Evolutionary conservation across 768 basidiomycete species (phyloP), one percentile per base, ranked within the genome.

Genomic region (Boletellus sp.): DNA sequence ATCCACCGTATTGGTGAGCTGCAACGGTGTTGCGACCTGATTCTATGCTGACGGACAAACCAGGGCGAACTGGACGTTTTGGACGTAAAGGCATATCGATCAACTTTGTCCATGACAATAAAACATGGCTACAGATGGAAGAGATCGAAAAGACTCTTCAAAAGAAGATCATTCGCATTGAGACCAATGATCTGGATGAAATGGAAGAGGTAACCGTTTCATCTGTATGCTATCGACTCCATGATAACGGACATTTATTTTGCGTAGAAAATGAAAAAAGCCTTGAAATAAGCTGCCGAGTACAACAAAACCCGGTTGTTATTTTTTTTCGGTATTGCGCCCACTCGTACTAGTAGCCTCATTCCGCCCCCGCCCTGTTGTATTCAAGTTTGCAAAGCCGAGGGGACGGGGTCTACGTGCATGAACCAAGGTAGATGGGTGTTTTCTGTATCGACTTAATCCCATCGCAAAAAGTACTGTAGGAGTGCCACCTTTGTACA

Each of bases 21-120:
- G n/a, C 15, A 43, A 41, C 34, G 22, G 40, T 22, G 26, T 24
- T 50, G 12, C n/a, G 39, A 26, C 17, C n/a, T 35, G 38, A 23
- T 35, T 11, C 23, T n/a, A 7, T 42, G 2, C 41, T 54, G 35
- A 52, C 22, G n/a, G 24, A 24, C 11, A 4, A 36, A 47, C 51
- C 57, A 97, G 94, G 95, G 43, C 90, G 96, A 47, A 99, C 96
- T 41, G 96, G 96, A 50, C 89, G 96, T 38, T 99, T 99, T 67
- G 96, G 96, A 47, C 85, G 96, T 39, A 93, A 91, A 68, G 96
- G 96, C 5, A 90, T 97, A 46, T 94, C 94, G 31, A 90, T 99
- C 64, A 96, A 96, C 69, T 98, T 99, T 63, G 94, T 97, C 13
- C 92, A 97, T 67, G 86, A 98, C 72, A 76, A 84, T 64, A 75